These are phyloP conservation scores for Nicotiana attenuata DNA, from an alignment of 257 asterid genomes.

Conservation along the genomic window DNA sequence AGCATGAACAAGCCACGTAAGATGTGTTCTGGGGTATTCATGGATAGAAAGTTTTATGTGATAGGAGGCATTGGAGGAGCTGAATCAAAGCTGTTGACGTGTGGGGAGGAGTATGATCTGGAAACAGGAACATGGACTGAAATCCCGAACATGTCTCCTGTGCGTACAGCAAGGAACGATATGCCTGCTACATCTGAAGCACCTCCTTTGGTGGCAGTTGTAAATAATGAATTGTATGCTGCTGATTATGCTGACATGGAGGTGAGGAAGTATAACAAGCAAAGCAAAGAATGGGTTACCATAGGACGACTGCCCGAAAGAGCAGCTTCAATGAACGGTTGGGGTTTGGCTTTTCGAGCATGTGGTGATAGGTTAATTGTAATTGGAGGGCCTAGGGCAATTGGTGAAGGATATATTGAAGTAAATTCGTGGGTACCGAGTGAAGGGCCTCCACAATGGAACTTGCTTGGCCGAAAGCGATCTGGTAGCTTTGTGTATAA, in stretches of 20 bases:
- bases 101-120: slow-evolving; percentile 48
- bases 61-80: slow-evolving; percentile 65
- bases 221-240: slow-evolving; percentile 67
- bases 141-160: slow-evolving; percentile 80
- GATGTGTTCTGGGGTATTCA: slow-evolving; percentile 86
- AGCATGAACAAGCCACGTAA: slow-evolving; percentile 71
- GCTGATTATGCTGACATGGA: slow-evolving; percentile 84
- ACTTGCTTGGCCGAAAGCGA: slow-evolving; percentile 69
- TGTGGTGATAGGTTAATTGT: slow-evolving; percentile 55
- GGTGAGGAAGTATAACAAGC: slow-evolving; percentile 59
- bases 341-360: slow-evolving; percentile 55
- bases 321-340: slow-evolving; percentile 68
- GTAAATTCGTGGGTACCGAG: slow-evolving; percentile 50
- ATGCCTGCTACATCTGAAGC: slow-evolving; percentile 69
- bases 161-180: slow-evolving; percentile 49
- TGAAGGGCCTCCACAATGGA: slow-evolving; percentile 49
- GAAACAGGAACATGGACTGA: slow-evolving; percentile 59
- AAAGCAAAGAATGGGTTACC: slow-evolving; percentile 37
- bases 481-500: slow-evolving; percentile 89
- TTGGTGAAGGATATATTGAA: slow-evolving; percentile 46
- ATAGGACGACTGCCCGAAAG: slow-evolving; percentile 74
- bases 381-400: slow-evolving; percentile 65
- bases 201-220: slow-evolving; percentile 86
- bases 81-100: slow-evolving; percentile 39
- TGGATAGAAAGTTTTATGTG: slow-evolving; percentile 67